These are phyloP conservation scores for Amborella trichopoda DNA, from an alignment of 164 flowering plant species.

Conservation along the genomic window DNA sequence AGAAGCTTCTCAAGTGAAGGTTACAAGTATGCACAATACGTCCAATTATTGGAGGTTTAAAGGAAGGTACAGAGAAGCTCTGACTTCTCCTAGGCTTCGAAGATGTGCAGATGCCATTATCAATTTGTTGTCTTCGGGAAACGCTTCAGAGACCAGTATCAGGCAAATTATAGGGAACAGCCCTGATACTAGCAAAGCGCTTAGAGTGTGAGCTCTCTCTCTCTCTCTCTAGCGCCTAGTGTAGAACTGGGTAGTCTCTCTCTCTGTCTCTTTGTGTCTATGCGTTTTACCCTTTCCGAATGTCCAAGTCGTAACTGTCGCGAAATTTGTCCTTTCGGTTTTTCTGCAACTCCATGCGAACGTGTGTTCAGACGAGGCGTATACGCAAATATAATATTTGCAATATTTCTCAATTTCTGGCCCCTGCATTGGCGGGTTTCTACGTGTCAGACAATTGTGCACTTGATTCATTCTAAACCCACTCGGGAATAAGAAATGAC, in stretches of 20 bases:
- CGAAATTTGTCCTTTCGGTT: too few species aligned
- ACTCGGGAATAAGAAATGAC: too few species aligned
- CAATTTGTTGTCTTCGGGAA: slow-evolving; percentile 33
- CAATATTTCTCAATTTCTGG: background rate
- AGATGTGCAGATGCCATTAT: slow-evolving; percentile 57
- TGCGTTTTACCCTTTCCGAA: background rate
- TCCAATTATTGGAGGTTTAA: too few species aligned
- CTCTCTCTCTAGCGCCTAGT: slow-evolving; percentile 11
- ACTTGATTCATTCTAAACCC: too few species aligned
- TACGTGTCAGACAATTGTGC: background rate
- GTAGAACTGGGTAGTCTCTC: background rate
- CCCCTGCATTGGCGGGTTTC: background rate
- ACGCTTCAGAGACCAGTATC: slow-evolving; percentile 50
- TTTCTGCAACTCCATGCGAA: background rate
- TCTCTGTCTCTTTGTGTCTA: background rate
- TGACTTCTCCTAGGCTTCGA: slow-evolving; percentile 21
- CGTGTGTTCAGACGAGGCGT: background rate
- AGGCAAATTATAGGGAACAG: slow-evolving; percentile 62
- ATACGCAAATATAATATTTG: background rate
- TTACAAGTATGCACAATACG: too few species aligned
- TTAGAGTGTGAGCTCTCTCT: slow-evolving; percentile 47
- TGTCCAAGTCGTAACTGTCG: too few species aligned
- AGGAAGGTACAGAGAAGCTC: too few species aligned
- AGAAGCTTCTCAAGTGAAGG: too few species aligned
- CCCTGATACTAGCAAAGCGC: slow-evolving; percentile 90